Evolutionary conservation across 139 green algal genomes (phyloP), one percentile per base, ranked within the genome.

Genomic region (Coelastrella sp.): DNA sequence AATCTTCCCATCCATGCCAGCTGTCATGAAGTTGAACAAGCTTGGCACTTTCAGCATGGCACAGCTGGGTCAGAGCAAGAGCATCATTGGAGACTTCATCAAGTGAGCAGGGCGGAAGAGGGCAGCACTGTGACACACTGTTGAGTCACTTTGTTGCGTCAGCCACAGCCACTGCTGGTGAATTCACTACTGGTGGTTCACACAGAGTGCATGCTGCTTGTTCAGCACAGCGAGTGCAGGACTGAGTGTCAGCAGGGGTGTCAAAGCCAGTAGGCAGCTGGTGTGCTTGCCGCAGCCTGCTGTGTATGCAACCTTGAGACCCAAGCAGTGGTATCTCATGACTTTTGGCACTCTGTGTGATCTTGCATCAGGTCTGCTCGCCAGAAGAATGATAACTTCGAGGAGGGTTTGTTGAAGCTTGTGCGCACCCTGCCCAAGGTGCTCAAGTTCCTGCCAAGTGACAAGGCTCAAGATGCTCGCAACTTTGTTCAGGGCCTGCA

Each of bases 11-110:
- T 99, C 97, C 74, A 99, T 99, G 97, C 97, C 97, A 63, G 94
- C 92, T 4, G 97, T 99, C 48, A 99, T 99, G 97, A 92, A 93
- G 88, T 91, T 98, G 21, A 99, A 99, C 95, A 99, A 99, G 95
- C 94, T 99, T 80, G 97, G 97, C 82, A 96, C 95, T 21, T 99
- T 99, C 92, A 95, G 90, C 85, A 98, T 99, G 96, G 82, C 88
- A 19, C 96, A 99, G 93, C 96, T 99, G 84, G 96, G 97, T 1
- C 93, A 98, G 91, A 94, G 88, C 75, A 99, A 99, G 94, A 95
- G 84, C 78, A 92, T 97, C 63, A 97, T 99, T 75, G 93, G 92
- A 27, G 94, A 99, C 77, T 99, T 99, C 91, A 98, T 99, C 92
- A 94, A 95, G 85, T 96, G 91, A 35, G 90, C 25, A n/a, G n/a